These are phyloP conservation scores for Trametes hirsuta DNA, from an alignment of 1,284 basidiomycete genomes.

Conservation along the genomic window DNA sequence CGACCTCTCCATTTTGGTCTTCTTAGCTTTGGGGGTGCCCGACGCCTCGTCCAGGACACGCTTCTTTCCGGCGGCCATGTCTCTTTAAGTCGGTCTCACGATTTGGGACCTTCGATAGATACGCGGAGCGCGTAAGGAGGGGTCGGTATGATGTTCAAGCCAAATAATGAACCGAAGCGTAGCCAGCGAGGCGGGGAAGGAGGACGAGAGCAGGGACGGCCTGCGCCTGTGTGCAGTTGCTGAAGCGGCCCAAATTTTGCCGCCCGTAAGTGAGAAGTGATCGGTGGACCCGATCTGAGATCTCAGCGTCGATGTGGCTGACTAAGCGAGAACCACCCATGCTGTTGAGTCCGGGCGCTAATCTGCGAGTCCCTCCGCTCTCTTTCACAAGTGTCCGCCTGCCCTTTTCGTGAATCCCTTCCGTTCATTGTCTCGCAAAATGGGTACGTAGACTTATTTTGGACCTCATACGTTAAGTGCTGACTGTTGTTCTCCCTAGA, in stretches of 20 bases:
- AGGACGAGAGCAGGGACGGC: background rate
- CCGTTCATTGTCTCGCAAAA: background rate
- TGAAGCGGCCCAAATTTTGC: constrained; percentile 25
- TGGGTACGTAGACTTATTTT: constrained; percentile 17
- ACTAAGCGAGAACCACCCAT: constrained; percentile 10
- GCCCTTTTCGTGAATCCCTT: background rate
- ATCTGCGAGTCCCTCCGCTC: background rate
- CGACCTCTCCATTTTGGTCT: constrained; percentile 44
- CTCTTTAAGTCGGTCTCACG: background rate
- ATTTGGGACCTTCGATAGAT: no score
- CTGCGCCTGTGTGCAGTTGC: background rate
- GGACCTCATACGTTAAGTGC: background rate
- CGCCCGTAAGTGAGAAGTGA: constrained; percentile 20
- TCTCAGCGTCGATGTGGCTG: background rate
- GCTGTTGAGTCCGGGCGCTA: background rate
- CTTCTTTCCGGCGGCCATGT: constrained; percentile 47
- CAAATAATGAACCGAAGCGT: no score
- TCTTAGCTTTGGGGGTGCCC: constrained; percentile 56
- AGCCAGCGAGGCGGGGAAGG: background rate
- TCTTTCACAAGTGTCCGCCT: constrained; percentile 4
- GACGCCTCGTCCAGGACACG: constrained; percentile 58
- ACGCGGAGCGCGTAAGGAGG: no score
- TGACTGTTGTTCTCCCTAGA: constrained; percentile 33
- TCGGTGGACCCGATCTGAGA: constrained; percentile 20
- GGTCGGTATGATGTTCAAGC: background rate